Evolutionary conservation across 148 eudicot species (phyloP).

Genomic region (Drosera capensis): DNA sequence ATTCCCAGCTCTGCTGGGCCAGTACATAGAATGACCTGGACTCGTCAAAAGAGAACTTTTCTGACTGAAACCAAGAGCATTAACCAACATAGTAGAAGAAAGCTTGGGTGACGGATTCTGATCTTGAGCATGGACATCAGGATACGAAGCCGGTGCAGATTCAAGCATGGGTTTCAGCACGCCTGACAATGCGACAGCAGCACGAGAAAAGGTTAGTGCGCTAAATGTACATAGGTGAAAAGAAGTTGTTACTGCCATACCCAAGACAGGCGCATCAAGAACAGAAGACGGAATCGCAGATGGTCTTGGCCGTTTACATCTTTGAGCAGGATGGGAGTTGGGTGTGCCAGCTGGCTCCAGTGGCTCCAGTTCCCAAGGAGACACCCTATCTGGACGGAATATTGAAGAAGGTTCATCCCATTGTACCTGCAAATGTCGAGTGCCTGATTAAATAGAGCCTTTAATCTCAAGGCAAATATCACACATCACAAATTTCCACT

Average conservation of each 20-base stretch:
- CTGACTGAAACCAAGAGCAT: conserved; percentile 27
- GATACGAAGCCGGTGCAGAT: conserved; percentile 27
- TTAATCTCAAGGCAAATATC: too few relatives aligned
- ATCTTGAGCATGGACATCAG: conserved; percentile 43
- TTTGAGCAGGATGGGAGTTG: conserved; percentile 46
- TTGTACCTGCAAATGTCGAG: conserved; percentile 62
- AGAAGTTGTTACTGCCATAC: conserved; percentile 26
- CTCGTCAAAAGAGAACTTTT: conserved; percentile 24
- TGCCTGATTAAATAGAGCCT: too few relatives aligned
- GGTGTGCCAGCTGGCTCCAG: conserved; percentile 41
- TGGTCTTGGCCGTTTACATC: conserved; percentile 65
- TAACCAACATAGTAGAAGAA: conserved; percentile 26
- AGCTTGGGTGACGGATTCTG: conserved; percentile 33
- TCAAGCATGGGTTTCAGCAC: conserved; percentile 50
- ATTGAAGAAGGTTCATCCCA: conserved; percentile 82
- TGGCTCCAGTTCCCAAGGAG: conserved; percentile 92
- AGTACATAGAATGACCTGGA: conserved; percentile 27
- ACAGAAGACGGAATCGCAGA: conserved; percentile 26
- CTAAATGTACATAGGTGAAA: not conserved
- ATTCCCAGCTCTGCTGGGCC: conserved; percentile 38
- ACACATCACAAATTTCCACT: too few relatives aligned
- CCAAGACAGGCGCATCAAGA: conserved; percentile 39
- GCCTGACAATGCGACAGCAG: conserved; percentile 28
- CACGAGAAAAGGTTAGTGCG: not conserved
- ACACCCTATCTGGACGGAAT: conserved; percentile 64